phyloP scores from a whole-genome alignment of 352 stramenopile genomes.

The Phytophthora sojae region DNA sequence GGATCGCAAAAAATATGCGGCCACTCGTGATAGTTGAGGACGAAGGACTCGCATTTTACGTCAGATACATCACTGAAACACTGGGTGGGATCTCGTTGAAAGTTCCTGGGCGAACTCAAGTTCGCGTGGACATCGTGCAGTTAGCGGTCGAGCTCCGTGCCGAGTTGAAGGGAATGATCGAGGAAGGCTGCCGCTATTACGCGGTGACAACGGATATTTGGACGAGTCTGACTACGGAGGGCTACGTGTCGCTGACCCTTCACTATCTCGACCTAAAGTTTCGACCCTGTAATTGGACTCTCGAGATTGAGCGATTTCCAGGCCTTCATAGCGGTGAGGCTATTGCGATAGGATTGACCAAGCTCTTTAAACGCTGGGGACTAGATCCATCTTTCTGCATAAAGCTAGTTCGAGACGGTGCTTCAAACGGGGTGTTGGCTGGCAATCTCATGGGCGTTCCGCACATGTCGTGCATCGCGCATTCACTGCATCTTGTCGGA shows the following conservation, averaged over 20 bases:
- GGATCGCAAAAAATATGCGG: neutral
- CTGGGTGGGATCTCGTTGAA: neutral
- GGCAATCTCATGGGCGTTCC: neutral
- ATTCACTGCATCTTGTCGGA: neutral
- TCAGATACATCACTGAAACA: neutral
- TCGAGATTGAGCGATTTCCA: constrained; percentile 1
- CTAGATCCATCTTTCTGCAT: neutral
- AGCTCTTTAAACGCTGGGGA: neutral
- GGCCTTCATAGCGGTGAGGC: neutral
- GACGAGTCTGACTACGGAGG: neutral
- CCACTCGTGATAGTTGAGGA: neutral
- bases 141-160: neutral
- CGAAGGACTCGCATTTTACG: neutral
- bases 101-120: neutral
- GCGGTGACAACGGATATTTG: constrained; percentile 1
- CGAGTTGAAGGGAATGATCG: neutral
- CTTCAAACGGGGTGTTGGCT: neutral
- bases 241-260: neutral
- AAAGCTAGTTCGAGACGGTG: neutral
- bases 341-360: neutral
- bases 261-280: constrained; percentile 1
- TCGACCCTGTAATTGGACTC: neutral
- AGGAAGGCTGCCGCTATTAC: neutral
- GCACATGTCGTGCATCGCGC: neutral
- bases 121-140: neutral